Base-by-base conservation (phyloP, 2,329 filamentous ascomycete genomes). In the Penicillium sumatraense region DNA sequence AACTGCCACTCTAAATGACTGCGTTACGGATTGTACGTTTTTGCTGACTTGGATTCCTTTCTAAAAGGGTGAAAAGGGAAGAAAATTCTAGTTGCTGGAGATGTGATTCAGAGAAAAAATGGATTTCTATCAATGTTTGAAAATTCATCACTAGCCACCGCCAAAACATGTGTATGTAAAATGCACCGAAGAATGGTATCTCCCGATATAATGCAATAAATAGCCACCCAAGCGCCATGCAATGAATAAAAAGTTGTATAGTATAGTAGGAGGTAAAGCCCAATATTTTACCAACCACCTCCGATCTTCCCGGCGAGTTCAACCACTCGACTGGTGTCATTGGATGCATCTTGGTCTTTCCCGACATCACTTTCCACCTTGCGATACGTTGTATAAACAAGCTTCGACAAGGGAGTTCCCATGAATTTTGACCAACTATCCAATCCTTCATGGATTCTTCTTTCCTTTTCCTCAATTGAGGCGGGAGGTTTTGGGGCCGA, bases 361-460 rank as follows among this genome's bases (percentile, higher is more conserved):
- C 95, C 95, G 40, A 99, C 91, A 72, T 98, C 91, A 77, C 93
- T 97, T 67, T 97, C 88, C 20, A 99, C 93, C 75, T 93, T 88
- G 59, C 95, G 86, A 78, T 91, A 99, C 49, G 86, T 96, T 54
- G 95, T 99, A 73, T 89, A 90, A 54, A 87, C 85, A 68, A 99
- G 78, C 70, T 83, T 90, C 58, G 87, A 84, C 68, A 89, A 76
- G 23, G 84, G 81, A 61, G 96, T 86, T 50, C 84, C 85, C 52
- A 91, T 93, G 57, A 88, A 77, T 21, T 78, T 70, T 16, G 88
- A 83, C 95, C 95, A 99, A 73, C 93, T 86, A 60, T 80, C 78
- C 67, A 98, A 79, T 65, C 87, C 83, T 71, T 85, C 81, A 73
- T 86, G 85, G 67, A 96, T 71, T 27, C 61, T 66, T 20, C 46